A percentile compares a stretch with the other conserved stretches of the same genome.
These are phyloP conservation scores for Magnusiomyces magnusii DNA, from an alignment of 1,139 yeast genomes.

Conservation along the genomic window DNA sequence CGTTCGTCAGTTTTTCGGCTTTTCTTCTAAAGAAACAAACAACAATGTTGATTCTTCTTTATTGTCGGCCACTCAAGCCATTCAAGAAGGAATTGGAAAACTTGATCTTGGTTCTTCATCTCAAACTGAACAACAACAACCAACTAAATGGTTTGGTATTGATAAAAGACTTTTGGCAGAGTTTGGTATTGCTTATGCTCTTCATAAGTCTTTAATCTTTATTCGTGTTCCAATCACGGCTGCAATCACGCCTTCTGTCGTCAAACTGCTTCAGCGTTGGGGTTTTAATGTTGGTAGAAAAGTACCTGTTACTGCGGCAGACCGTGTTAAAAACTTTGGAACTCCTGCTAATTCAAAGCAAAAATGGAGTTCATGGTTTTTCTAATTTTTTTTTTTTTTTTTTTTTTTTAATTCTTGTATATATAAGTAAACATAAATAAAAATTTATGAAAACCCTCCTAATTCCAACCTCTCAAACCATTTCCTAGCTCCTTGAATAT, in stretches of 20 bases:
- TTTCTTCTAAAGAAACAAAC: constrained; percentile 17
- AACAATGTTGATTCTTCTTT: constrained; percentile 16
- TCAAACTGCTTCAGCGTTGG: constrained; percentile 56
- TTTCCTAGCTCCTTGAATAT: constrained; percentile 57
- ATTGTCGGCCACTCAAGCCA: constrained; percentile 7
- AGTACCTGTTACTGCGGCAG: constrained; percentile 25
- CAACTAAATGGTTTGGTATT: constrained; percentile 13
- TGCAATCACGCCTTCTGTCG: constrained; percentile 81
- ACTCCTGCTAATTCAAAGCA: constrained; percentile 9
- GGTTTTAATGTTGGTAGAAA: constrained; percentile 68
- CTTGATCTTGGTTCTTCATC: neutral
- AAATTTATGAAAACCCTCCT: constrained; percentile 2
- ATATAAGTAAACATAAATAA: neutral
- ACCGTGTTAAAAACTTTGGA: constrained; percentile 8
- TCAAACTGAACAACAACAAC: neutral
- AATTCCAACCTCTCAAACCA: constrained; percentile 54
- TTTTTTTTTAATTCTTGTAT: too few relatives aligned
- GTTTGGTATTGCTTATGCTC: constrained; percentile 83
- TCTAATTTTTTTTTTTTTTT: constrained; percentile 4
- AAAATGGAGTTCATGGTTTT: constrained; percentile 15
- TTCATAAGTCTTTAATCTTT: constrained; percentile 75
- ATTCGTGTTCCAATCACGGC: constrained; percentile 86
- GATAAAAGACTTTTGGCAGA: constrained; percentile 47
- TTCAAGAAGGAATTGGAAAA: constrained; percentile 1
- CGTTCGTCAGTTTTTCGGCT: constrained; percentile 11